Evolutionary conservation across 2,329 filamentous ascomycete genomes (phyloP).

Genomic region (Fusarium neocosmosporiellum): DNA sequence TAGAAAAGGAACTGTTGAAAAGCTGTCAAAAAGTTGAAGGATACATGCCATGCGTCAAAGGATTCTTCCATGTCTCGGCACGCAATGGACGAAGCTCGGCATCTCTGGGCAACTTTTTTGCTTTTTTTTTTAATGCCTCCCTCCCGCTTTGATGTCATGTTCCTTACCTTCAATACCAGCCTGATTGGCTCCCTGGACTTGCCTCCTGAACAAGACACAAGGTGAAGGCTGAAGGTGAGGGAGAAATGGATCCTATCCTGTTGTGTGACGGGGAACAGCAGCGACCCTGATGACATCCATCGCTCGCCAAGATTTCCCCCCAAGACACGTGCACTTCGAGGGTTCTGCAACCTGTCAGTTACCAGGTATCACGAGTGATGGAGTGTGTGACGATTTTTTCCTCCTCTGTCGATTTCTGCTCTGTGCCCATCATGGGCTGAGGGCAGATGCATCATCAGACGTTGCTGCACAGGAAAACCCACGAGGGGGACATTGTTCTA

Average conservation of each 20-base stretch:
- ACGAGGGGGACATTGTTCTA: not conserved
- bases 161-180: not conserved
- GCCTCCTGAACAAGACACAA: not conserved
- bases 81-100: conserved; percentile 19
- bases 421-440: conserved; percentile 30
- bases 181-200: not conserved
- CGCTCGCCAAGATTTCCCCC: not conserved
- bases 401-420: conserved; percentile 13
- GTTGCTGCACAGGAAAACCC: conserved; percentile 5
- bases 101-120: conserved; percentile 10
- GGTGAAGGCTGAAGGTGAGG: not conserved
- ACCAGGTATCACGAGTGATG: conserved; percentile 6
- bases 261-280: conserved; percentile 15
- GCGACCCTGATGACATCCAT: conserved; percentile 28
- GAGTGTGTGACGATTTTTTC: conserved; percentile 22
- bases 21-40: not conserved
- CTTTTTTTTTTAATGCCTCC: not conserved
- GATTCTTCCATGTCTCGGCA: conserved; percentile 4
- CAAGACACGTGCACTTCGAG: not conserved
- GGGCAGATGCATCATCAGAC: conserved; percentile 21
- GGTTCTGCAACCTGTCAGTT: conserved; percentile 5
- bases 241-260: not conserved
- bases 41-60: not conserved
- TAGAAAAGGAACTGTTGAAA: not conserved
- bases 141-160: not conserved